These are phyloP conservation scores for Tylopilus intermedius DNA, from an alignment of 768 basidiomycete genomes.

Conservation along the genomic window DNA sequence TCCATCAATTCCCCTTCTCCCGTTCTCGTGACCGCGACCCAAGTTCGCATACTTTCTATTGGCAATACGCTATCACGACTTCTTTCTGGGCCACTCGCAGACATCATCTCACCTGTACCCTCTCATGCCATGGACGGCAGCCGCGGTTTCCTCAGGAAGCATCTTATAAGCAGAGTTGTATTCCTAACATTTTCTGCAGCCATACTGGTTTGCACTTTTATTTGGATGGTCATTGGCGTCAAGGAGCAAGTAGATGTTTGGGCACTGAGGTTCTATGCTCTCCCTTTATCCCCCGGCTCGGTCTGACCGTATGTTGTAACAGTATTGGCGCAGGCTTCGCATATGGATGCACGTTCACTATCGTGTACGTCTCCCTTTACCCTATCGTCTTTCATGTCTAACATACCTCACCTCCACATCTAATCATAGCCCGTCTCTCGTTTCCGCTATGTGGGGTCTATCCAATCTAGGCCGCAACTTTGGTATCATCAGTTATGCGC, in stretches of 20 bases:
- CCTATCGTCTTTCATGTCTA: too few relatives aligned
- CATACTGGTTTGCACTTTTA: constrained; percentile 47
- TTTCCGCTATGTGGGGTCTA: constrained; percentile 69
- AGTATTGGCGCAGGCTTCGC: constrained; percentile 64
- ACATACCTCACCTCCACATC: too few relatives aligned
- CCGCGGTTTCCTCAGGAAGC: constrained; percentile 37
- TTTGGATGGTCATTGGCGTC: constrained; percentile 50
- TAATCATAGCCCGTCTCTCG: constrained; percentile 49
- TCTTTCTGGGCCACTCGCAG: constrained; percentile 63
- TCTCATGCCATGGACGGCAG: constrained; percentile 32
- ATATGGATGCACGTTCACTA: constrained; percentile 43
- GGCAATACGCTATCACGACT: constrained; percentile 56
- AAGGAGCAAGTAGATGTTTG: constrained; percentile 53
- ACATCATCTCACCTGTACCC: constrained; percentile 62
- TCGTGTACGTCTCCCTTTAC: too few relatives aligned
- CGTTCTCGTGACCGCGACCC: constrained; percentile 1
- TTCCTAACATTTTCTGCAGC: constrained; percentile 52
- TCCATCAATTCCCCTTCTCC: not conserved
- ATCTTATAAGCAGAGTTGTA: constrained; percentile 53
- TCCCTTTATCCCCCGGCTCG: not conserved
- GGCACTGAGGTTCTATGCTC: constrained; percentile 53
- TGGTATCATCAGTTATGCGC: constrained; percentile 48
- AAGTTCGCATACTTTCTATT: too few relatives aligned
- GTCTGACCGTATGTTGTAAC: constrained; percentile 1
- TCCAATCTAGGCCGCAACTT: constrained; percentile 72